Percentiles rank a stretch among this genome's conserved stretches.
Evolutionary conservation across 73 alveolate species (phyloP).

Genomic region (Tetrahymena malaccensis): DNA sequence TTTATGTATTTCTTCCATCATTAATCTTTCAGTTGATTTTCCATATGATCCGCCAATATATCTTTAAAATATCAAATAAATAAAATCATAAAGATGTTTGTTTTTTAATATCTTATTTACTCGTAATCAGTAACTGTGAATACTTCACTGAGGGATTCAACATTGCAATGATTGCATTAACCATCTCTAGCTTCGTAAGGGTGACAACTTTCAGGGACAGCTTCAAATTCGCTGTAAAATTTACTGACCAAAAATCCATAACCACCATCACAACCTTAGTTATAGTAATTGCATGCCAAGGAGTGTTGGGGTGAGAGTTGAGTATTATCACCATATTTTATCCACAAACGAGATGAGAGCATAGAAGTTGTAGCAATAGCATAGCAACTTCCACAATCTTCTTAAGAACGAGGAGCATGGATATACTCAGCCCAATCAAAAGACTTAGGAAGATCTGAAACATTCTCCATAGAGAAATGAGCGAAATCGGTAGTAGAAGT

Average conservation of each 20-base stretch:
- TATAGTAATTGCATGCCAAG: slow-evolving; percentile 25
- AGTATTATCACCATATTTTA: background rate
- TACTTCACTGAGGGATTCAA: background rate
- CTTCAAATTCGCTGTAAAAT: background rate
- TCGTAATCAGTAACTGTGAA: slow-evolving; percentile 13
- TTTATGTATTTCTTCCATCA: slow-evolving; percentile 35
- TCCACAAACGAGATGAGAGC: slow-evolving; percentile 33
- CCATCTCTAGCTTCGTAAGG: slow-evolving; percentile 29
- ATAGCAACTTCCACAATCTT: slow-evolving; percentile 36
- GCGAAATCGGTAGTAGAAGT: background rate
- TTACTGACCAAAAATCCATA: slow-evolving; percentile 30
- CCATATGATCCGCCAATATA: slow-evolving; percentile 42
- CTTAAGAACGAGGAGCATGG: slow-evolving; percentile 1
- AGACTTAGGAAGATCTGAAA: slow-evolving; percentile 24
- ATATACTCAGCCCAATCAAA: slow-evolving; percentile 26
- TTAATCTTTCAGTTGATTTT: slow-evolving; percentile 17
- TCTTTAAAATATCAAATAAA: background rate
- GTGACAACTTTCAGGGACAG: slow-evolving; percentile 10
- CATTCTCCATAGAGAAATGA: background rate
- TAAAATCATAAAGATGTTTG: background rate
- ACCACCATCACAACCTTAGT: slow-evolving; percentile 42
- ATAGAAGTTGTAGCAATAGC: slow-evolving; percentile 33
- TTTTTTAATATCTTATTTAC: background rate
- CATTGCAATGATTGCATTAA: slow-evolving; percentile 13
- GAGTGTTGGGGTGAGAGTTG: slow-evolving; percentile 33